A percentile compares a stretch with the other conserved stretches of the same genome.
Conservation (phyloP, 345 rosid genomes). For the Lepidium didymum region DNA sequence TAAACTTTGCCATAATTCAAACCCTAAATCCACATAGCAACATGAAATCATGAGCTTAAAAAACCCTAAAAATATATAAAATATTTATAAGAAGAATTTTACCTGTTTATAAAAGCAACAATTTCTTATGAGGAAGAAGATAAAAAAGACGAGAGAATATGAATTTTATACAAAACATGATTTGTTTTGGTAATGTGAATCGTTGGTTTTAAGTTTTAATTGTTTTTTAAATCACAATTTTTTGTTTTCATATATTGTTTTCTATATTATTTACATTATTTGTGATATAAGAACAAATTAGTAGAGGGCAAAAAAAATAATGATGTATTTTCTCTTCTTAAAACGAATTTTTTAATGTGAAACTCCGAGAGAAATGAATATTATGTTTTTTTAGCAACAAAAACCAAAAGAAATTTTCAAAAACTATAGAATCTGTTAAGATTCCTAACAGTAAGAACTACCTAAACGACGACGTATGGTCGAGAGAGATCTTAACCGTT, state of each 20-base stretch:
- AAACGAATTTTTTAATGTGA: background rate
- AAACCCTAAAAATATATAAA: background rate
- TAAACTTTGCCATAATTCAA: slow-evolving; percentile 14
- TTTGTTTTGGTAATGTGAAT: slow-evolving; percentile 7
- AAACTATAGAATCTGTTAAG: background rate
- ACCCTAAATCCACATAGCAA: background rate
- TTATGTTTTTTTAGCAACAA: background rate
- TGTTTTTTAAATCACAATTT: too few relatives aligned
- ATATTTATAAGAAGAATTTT: background rate
- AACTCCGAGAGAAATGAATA: background rate
- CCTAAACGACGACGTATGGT: background rate
- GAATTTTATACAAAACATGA: background rate
- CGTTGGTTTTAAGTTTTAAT: background rate
- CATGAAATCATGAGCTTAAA: background rate
- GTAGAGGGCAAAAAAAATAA: too few relatives aligned
- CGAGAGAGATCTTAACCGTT: background rate
- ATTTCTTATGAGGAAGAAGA: background rate
- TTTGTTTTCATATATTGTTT: background rate
- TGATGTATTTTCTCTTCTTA: background rate
- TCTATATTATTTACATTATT: too few relatives aligned
- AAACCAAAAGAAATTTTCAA: background rate
- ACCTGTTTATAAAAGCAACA: background rate
- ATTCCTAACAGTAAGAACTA: slow-evolving; percentile 12
- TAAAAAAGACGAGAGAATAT: background rate
- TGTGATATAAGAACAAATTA: too few relatives aligned